Evolutionary conservation across 2,329 filamentous ascomycete species (phyloP).

Genomic region (Pseudocercospora vitis): DNA sequence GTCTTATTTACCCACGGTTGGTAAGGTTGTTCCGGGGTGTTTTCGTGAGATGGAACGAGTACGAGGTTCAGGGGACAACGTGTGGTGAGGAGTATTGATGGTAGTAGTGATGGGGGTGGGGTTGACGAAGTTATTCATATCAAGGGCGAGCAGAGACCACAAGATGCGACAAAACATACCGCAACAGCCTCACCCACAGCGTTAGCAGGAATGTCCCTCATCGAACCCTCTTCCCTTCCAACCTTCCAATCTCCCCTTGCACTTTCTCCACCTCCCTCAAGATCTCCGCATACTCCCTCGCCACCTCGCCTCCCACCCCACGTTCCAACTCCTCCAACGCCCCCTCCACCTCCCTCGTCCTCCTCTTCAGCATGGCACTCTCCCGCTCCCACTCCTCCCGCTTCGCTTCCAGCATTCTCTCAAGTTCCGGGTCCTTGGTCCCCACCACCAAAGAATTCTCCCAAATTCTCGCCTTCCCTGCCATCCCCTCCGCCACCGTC

Average conservation of each 20-base stretch:
- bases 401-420: conserved; percentile 37
- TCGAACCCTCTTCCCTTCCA: too few relatives aligned
- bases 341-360: conserved; percentile 37
- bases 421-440: conserved; percentile 29
- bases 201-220: too few relatives aligned
- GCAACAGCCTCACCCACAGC: too few relatives aligned
- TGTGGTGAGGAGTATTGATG: too few relatives aligned
- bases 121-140: too few relatives aligned
- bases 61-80: too few relatives aligned
- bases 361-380: conserved; percentile 34
- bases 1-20: too few relatives aligned
- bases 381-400: conserved; percentile 36
- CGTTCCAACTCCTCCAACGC: conserved; percentile 41
- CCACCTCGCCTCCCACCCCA: conserved; percentile 43
- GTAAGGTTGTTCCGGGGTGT: neutral
- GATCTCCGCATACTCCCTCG: conserved; percentile 41
- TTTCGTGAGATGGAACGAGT: too few relatives aligned
- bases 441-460: conserved; percentile 30
- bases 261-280: conserved; percentile 32
- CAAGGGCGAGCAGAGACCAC: too few relatives aligned
- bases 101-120: too few relatives aligned
- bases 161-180: too few relatives aligned
- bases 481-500: conserved; percentile 44
- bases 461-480: conserved; percentile 41
- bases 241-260: conserved; percentile 37